A percentile compares a stretch with the other conserved stretches of the same genome.
phyloP scores from a whole-genome alignment of 2,329 filamentous ascomycete genomes.

The Trichothecium roseum region DNA sequence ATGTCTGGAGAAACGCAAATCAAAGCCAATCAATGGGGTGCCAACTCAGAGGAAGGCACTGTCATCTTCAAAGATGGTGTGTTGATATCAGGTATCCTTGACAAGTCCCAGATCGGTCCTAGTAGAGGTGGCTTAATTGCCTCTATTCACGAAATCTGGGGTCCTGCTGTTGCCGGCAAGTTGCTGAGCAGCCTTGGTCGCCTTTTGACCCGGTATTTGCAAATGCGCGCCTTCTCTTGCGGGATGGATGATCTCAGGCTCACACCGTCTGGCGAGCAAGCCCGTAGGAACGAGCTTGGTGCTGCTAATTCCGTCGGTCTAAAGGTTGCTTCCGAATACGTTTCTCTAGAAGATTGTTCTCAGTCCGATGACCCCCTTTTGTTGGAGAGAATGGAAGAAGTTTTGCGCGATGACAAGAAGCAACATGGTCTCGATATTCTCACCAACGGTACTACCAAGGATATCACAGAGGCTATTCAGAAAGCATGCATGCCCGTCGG shows the following conservation, averaged over 20 bases:
- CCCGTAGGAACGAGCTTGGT: constrained; percentile 57
- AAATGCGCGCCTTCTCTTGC: constrained; percentile 92
- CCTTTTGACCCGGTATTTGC: constrained; percentile 77
- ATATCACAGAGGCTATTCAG: constrained; percentile 71
- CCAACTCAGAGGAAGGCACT: constrained; percentile 62
- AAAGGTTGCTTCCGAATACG: constrained; percentile 76
- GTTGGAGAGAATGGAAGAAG: constrained; percentile 71
- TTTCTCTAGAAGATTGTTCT: constrained; percentile 62
- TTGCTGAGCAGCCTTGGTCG: constrained; percentile 83
- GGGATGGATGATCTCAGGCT: constrained; percentile 93
- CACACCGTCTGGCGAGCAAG: constrained; percentile 66
- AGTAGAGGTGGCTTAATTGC: constrained; percentile 81
- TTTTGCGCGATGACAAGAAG: constrained; percentile 82
- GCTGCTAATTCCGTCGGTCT: constrained; percentile 62
- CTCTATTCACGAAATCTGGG: constrained; percentile 86
- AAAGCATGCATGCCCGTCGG: constrained; percentile 68
- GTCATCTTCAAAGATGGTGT: constrained; percentile 83
- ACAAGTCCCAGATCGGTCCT: constrained; percentile 91
- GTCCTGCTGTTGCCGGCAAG: constrained; percentile 75
- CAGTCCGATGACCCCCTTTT: constrained; percentile 61
- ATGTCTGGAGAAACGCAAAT: constrained; percentile 73
- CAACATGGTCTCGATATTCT: constrained; percentile 83
- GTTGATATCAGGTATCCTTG: constrained; percentile 80
- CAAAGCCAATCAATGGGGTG: constrained; percentile 68
- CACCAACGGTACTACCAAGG: constrained; percentile 59